Base-by-base conservation (phyloP, 1,284 basidiomycete genomes). In the Rhodotorula sp. region DNA sequence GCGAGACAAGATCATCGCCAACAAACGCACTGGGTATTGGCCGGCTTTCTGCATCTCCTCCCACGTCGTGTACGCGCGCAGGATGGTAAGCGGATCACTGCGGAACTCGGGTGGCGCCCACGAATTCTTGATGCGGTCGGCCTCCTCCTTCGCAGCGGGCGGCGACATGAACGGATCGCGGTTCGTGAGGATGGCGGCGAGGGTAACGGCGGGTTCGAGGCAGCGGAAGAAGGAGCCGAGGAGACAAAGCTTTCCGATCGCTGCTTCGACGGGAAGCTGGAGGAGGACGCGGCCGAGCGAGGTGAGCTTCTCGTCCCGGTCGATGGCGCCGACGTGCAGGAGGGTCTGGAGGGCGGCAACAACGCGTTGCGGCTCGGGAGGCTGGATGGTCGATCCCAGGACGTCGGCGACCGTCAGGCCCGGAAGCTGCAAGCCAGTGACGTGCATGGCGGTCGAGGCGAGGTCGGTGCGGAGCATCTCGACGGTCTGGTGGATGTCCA, bases 161-260 rank as follows among this genome's bases (percentile, higher is more conserved):
- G 94, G 94, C 0, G 89, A 86, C 62, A 95, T 81, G 84, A 97
- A 97, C 5, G 94, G 93, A 76, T 95, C 93, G 49, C 94, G 88
- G 77, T 90, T 91, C 15, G 91, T 90, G 75, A 96, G 81, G 75
- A 96, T 90, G 2, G 94, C 92, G 9, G 94, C 93, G 52, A 98
- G 85, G 6, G 91, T 92, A 61, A 97, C 82, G 0, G 92, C 92
- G 55, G 90, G 88, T 78, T 96, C 92, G 64, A 97, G 83, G 81
- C 94, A 97, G 67, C 90, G 87, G 88, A 96, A 96, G 83, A 97
- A 92, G 75, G 90, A 89, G 49, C 94, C 94, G 79, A 89, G 92
- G 2, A 97, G 84, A 64, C 94, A 90, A 70, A 98, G 84, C 72
- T 93, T 89, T 66, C 92, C 94, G 81, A 97, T 88, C 66, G 92